Base-by-base conservation (phyloP, 2,329 filamentous ascomycete genomes). In the Aureobasidium subglaciale region DNA sequence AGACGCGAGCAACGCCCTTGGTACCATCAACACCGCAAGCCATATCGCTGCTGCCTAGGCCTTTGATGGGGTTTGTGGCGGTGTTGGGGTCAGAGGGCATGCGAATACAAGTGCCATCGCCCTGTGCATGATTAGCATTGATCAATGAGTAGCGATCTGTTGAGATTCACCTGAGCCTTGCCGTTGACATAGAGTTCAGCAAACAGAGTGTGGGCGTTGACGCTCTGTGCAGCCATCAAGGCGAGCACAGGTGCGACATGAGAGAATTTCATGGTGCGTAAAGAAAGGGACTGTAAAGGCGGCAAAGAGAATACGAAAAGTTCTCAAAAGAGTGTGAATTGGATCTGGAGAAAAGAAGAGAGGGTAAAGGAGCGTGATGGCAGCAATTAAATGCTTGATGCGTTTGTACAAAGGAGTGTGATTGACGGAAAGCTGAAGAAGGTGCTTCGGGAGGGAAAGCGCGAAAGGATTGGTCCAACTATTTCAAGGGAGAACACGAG, bases 31-130 rank as follows among this genome's bases (percentile, higher is more conserved):
- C 41, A 43, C 85, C 86, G 66, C 87, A 90, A 34, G 85, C 84
- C 81, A 90, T 86, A 59, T 83, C 82, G 25, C 77, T 68, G 61
- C 80, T 82, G 13, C 70, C 67, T 15, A 89, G 67, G 58, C 80
- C 74, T 4, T 71, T 70, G 52, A 90, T 75, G 25, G 86, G 86
- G 32, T 67, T 69, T 5, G 79, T 86, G 48, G 79, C 75, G 0
- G 74, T 78, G 6, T 68, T 67, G 3, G 75, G 70, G 55, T 81
- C 71, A 37, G 70, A 74, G 54, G 80, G 80, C 79, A 86, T 86
- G 38, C 87, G 83, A 49, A 90, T 78, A 63, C 85, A 89, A 24
- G 83, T 85, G 27, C 81, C 86, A 64, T 87, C 83, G 59, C 87
- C 87, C 69, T 89, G 56, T 10, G 25, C 45, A 13, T 15, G 11